Base-by-base conservation (phyloP, 441 rosid species). In the Melastoma candidum region DNA sequence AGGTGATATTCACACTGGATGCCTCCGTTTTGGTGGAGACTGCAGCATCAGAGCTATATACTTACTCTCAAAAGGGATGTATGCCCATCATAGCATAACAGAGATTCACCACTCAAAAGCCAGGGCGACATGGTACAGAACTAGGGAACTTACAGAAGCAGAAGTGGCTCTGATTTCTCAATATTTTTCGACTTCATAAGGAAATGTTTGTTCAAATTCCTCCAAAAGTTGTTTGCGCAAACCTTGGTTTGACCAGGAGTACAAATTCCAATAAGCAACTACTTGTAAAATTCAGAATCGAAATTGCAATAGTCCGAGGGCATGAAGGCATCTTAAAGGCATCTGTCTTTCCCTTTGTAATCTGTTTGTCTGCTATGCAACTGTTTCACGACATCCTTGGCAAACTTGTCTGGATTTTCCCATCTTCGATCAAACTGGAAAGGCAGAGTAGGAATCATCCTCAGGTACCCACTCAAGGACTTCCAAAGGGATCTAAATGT, bases 401-500 rank as follows among this genome's bases (percentile, higher is more conserved):
- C 84, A 66, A 82, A 92, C 63, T 85, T 95, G 68, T 92, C 98
- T 22, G 98, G 98, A 61, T 88, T 92, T 92, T 88, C 51, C 97
- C 95, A 66, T 92, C 88, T 60, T 88, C 98, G 67, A 92, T 88
- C 75, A 92, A 78, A 71, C 98, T 85, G 70, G 60, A 27, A 14
- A 65, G 11, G 10, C 9, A 17, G 58, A 56, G 56, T 26, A 7
- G 53, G 26, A 11, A 47, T n/a, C 57, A 24, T 53, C 44, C 58
- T 49, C 32, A 26, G 0, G 6, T 32, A 75, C 96, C 66, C 68
- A 90, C 96, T 71, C 78, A 10, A 92, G 81, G 65, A 92, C 92
- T 70, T 88, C 98, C 76, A 88, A 71, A 11, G 97, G 98, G 49
- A 92, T 77, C 66, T 85, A 95, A 73, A 92, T 71, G 62, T 73